Evolutionary conservation across 2,329 filamentous ascomycete species (phyloP).

Genomic region (Aureobasidium sp.): DNA sequence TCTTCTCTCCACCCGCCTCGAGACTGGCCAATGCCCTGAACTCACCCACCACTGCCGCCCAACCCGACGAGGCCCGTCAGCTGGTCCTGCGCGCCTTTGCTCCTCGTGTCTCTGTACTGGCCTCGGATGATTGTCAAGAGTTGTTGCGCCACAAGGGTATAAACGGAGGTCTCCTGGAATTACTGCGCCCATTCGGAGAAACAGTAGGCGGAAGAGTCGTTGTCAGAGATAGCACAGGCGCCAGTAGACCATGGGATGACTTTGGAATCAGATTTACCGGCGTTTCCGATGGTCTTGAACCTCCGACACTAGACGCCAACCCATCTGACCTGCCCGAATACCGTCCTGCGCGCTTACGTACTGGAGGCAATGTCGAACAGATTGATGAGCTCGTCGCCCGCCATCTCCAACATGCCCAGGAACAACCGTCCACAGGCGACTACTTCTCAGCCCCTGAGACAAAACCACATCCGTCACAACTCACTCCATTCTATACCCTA

Average conservation of each 20-base stretch:
- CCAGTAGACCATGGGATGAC: conserved; percentile 77
- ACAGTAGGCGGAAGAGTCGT: conserved; percentile 79
- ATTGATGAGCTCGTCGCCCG: conserved; percentile 75
- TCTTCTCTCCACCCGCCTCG: conserved; percentile 38
- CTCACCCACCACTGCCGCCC: conserved; percentile 33
- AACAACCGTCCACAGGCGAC: conserved; percentile 34
- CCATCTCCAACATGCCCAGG: conserved; percentile 70
- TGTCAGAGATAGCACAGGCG: conserved; percentile 81
- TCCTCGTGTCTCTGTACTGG: conserved; percentile 78
- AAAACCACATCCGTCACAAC: conserved; percentile 21
- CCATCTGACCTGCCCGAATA: conserved; percentile 26
- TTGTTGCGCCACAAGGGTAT: conserved; percentile 80
- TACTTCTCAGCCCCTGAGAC: conserved; percentile 36
- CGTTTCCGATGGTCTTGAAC: conserved; percentile 50
- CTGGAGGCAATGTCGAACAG: conserved; percentile 53
- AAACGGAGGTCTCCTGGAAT: conserved; percentile 69
- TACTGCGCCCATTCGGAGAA: conserved; percentile 88
- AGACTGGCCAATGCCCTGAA: conserved; percentile 34
- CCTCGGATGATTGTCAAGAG: conserved; percentile 79
- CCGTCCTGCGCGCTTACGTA: conserved; percentile 34
- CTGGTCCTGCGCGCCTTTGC: conserved; percentile 80
- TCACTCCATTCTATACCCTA: conserved; percentile 62
- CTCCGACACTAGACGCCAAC: conserved; percentile 27
- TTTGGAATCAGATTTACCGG: conserved; percentile 81
- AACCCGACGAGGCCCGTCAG: conserved; percentile 49